Base-by-base conservation (phyloP, 176 grass and related monocot species). In the Bothriochloa decipiens region DNA sequence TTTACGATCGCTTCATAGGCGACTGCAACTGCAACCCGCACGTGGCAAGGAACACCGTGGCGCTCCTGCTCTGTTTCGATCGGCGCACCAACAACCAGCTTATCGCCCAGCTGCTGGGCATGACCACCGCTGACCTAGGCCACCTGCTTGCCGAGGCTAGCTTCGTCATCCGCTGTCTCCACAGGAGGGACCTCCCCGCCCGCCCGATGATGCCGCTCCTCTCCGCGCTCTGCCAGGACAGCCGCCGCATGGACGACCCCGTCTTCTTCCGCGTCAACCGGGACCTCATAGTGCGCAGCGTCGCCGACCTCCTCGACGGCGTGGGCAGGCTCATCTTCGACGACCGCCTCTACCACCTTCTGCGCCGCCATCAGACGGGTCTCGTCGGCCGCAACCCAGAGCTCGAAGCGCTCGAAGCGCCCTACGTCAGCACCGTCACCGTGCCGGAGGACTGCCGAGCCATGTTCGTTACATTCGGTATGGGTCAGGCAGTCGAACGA, bases 381-480 rank as follows among this genome's bases (percentile, higher is more conserved):
- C 25, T 69, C 8, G 23, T 72, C 2, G 25, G 39, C 7, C 79
- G 36, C 68, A 63, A 27, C 1, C 72, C 35, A 0, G 86, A 74
- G 74, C 75, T 92, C 29, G 71, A 74, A 6, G 52, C 15, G 74
- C 75, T 92, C 29, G 71, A 74, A 6, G 52, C 15, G 23, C 25
- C 68, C 0, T 94, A 58, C 39, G 5, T 8, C 46, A 2, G 8
- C 11, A 18, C 15, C 1, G 20, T 35, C 6, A 41, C 25, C 0
- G 70, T 87, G 55, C 20, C 80, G 0, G 92, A 87, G 74, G 90
- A 94, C 87, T 69, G 17, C 62, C 81, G 92, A 22, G 90, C 92
- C 26, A 90, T 94, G 89, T 92, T 97, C 80, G 69, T 94, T 14
- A 94, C 91, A 32, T 92, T 94, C 63, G 87, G 89, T 0, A 74